Percentiles rank a stretch among this genome's conserved stretches.
These are phyloP conservation scores for Lentinula guzmanii DNA, from an alignment of 768 basidiomycete species.

Conservation along the genomic window DNA sequence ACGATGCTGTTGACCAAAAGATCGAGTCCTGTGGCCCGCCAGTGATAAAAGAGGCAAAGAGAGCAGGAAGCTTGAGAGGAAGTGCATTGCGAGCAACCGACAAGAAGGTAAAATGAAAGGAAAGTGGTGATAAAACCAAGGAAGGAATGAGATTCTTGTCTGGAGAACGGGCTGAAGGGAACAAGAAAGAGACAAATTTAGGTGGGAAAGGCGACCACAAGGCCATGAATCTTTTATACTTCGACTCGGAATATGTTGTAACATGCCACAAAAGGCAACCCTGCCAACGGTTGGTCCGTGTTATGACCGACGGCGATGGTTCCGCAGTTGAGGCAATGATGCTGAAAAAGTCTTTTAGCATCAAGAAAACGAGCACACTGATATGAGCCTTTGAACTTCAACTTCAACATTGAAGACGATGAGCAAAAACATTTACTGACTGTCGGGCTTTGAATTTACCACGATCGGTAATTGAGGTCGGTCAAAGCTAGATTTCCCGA, in stretches of 20 bases:
- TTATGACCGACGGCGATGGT: neutral
- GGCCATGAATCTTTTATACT: neutral
- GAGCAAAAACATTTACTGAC: too few relatives aligned
- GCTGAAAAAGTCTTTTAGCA: too few relatives aligned
- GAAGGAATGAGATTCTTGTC: neutral
- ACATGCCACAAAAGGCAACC: neutral
- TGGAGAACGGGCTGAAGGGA: neutral
- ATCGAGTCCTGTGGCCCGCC: neutral
- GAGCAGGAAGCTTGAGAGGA: neutral
- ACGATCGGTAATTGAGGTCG: too few relatives aligned
- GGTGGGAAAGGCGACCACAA: neutral
- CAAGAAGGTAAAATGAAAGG: neutral
- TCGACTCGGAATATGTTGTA: neutral
- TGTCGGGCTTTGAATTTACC: too few relatives aligned
- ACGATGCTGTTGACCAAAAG: slow-evolving; percentile 1
- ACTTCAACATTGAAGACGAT: too few relatives aligned
- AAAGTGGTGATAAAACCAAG: neutral
- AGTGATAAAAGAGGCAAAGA: slow-evolving; percentile 5
- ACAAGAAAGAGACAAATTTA: neutral
- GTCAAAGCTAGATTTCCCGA: too few relatives aligned
- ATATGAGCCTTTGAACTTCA: too few relatives aligned
- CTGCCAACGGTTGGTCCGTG: neutral
- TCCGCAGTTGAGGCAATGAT: neutral
- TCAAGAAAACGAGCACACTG: too few relatives aligned
- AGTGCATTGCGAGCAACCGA: neutral